Conservation (phyloP, 768 basidiomycete species). For the Coprinellus micaceus region DNA sequence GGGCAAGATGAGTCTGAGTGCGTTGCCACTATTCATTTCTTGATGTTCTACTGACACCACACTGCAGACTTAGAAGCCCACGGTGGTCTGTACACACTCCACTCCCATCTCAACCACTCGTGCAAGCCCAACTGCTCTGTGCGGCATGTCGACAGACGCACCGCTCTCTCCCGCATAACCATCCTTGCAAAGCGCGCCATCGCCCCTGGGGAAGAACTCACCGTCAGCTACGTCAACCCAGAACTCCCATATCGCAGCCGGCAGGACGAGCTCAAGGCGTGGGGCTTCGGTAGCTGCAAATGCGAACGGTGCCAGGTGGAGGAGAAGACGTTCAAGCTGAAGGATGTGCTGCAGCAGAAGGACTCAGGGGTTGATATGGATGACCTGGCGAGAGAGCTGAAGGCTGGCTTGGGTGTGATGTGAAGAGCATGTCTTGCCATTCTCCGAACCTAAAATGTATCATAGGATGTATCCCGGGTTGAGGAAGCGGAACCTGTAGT, state of each 20-base stretch:
- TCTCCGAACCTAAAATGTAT: not conserved
- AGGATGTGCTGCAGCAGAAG: conserved; percentile 21
- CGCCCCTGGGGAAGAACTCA: conserved; percentile 66
- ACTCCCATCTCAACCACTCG: conserved; percentile 85
- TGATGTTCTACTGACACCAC: conserved; percentile 3
- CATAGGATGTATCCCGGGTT: no score
- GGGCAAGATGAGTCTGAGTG: conserved; percentile 80
- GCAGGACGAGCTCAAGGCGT: conserved; percentile 52
- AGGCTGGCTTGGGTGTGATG: conserved; percentile 59
- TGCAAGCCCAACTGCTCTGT: conserved; percentile 80
- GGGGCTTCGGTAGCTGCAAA: conserved; percentile 71
- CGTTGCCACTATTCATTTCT: conserved; percentile 25
- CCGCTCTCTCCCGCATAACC: conserved; percentile 69
- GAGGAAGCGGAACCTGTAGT: not conserved
- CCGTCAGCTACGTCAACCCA: conserved; percentile 78
- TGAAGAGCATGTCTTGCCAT: no score
- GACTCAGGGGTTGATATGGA: conserved; percentile 29
- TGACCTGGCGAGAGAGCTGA: conserved; percentile 57
- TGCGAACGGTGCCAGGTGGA: conserved; percentile 71
- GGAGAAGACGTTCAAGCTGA: conserved; percentile 35
- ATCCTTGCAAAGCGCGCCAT: conserved; percentile 66
- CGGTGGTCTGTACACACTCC: conserved; percentile 80
- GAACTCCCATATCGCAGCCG: conserved; percentile 44
- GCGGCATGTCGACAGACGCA: conserved; percentile 68
- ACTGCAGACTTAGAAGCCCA: conserved; percentile 73